Evolutionary conservation across 495 filamentous ascomycete species (phyloP), one percentile per base, ranked within the genome.

Genomic region (Pyrenula massariospora): DNA sequence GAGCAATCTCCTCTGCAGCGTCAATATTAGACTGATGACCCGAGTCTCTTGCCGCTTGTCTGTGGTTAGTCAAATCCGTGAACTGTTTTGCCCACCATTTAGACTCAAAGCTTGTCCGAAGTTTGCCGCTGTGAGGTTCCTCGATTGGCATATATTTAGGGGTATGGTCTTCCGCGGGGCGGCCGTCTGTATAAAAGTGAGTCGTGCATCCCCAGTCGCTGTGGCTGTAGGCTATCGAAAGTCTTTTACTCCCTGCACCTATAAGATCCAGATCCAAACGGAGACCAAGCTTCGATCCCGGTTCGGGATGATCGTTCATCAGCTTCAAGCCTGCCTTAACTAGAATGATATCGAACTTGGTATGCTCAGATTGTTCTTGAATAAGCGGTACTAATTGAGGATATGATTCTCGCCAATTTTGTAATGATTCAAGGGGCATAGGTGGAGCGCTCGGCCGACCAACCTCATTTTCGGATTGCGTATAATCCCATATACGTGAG

Each of bases 61-160:
- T 74, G 2, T 69, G 68, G 54, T 71, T 66, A 2, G 72, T 74
- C 53, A 73, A 59, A 21, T 70, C 58, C 1, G 69, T 72, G 65
- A 81, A 80, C 20, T 68, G 54, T 23, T 58, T 62, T 2, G 68
- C 75, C 78, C 78, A 81, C 73, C 76, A 79, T 11, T 62, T 64
- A 12, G 74, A 74, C 55, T 75, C 73, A 24, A 80, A 74, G 0
- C 70, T 66, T 20, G 72, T 74, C 59, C 70, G 72, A 56, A 77
- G 62, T 59, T 72, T 74, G 21, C 72, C 73, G 1, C 70, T 68
- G 20, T 68, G 63, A 10, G 71, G 65, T 51, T 5, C 31, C 5
- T 15, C 15, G 31, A 42, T 5, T 5, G 5, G 31, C 8, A 15
- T 8, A 5, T 42, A 5, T 8, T 5, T 42, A 5, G 31, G 31